These are phyloP conservation scores for Brasilioporus rufonigricans DNA, from an alignment of 768 basidiomycete genomes.

Conservation along the genomic window DNA sequence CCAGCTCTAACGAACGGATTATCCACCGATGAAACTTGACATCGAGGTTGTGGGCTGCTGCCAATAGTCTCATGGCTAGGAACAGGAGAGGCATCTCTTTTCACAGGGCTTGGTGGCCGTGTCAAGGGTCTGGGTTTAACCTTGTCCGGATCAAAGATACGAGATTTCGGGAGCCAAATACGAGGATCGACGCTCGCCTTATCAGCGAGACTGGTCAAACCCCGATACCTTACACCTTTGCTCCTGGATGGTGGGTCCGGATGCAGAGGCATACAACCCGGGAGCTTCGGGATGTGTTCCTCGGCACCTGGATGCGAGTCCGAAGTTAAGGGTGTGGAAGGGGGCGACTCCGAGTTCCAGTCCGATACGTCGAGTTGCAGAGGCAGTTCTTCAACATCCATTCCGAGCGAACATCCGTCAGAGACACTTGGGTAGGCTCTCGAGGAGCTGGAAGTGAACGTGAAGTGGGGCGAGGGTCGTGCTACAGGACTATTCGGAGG, in stretches of 20 bases:
- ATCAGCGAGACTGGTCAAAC: slow-evolving; percentile 17
- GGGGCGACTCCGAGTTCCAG: not conserved
- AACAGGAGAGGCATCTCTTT: not conserved
- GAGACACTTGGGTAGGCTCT: slow-evolving; percentile 12
- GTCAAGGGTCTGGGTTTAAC: slow-evolving; percentile 23
- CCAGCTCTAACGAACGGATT: slow-evolving; percentile 18
- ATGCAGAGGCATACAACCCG: slow-evolving; percentile 9
- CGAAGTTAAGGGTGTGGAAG: slow-evolving; percentile 1
- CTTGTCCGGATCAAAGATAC: slow-evolving; percentile 25
- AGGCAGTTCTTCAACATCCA: not conserved
- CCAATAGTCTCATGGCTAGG: not conserved
- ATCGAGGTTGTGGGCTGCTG: not conserved
- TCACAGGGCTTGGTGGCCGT: slow-evolving; percentile 24
- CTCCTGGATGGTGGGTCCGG: slow-evolving; percentile 3
- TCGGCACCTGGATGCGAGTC: slow-evolving; percentile 7
- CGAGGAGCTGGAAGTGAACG: slow-evolving; percentile 18
- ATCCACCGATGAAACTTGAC: not conserved
- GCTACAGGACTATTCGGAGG: slow-evolving; percentile 3
- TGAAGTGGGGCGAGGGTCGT: slow-evolving; percentile 16
- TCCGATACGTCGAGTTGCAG: slow-evolving; percentile 7
- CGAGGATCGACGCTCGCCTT: slow-evolving; percentile 21
- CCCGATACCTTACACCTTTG: slow-evolving; percentile 21
- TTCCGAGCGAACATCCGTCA: not conserved
- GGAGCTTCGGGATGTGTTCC: slow-evolving; percentile 4
- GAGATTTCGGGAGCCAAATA: slow-evolving; percentile 26